Base-by-base conservation (phyloP, 805 yeast species). In the Metschnikowia cubensis region DNA sequence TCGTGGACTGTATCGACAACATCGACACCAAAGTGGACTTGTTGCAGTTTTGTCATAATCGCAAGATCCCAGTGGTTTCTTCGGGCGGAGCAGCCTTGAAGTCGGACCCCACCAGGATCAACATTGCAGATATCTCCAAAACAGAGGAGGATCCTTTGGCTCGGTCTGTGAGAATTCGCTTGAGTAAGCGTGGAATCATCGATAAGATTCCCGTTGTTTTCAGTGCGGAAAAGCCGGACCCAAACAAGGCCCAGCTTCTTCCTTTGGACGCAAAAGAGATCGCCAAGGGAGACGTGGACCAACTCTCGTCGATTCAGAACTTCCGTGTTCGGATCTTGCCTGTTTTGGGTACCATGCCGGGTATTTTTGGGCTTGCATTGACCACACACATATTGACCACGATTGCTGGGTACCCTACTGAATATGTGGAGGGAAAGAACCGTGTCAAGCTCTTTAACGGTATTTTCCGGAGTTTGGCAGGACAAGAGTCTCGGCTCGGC, bases 51-150 rank as follows among this genome's bases (percentile, higher is more conserved):
- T 85, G 96, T 57, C 72, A 83, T 63, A 74, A 76, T 15, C 69
- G 81, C 40, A 66, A 75, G 1, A 64, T 92, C 33, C 81, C 80
- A n/a, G 86, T 90, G 32, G 79, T 94, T 36, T 84, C 96, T 4
- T 87, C 97, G 0, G 95, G 95, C 83, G 99, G 99, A 25, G 98
- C 99, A 0, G 96, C 97, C 4, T 86, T 96, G 59, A 94, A 94
- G 66, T 85, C 96, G 47, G 99, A 94, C 64, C 95, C 98, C 11
- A 85, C 97, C 2, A 76, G 98, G 61, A 81, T 94, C 50, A 87
- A 89, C 63, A 78, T 94, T 38, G 90, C 90, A 33, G 99, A 94
- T 68, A 82, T 94, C 48, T 84, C 95, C 33, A 81, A 80, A 47
- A 88, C 99, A 0, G 92, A 87, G 61, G 99, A 94, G 67, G 99